Conservation (phyloP, 148 eudicot genomes). For the Drosera capensis region DNA sequence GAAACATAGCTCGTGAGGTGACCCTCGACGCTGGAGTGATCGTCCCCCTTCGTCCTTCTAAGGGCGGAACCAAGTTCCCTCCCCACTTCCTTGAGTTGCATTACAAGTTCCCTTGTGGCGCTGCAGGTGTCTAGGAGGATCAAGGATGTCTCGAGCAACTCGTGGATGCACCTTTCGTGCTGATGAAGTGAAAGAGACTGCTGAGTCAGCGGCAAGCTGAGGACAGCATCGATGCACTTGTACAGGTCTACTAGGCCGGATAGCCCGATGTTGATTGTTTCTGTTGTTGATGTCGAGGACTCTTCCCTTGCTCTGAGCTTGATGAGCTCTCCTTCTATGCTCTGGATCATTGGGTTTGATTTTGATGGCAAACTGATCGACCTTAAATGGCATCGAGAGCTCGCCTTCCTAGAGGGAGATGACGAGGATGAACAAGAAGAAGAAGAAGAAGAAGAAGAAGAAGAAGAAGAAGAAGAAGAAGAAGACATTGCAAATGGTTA, state of each 20-base stretch:
- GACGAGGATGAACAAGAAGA: not conserved
- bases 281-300: slow-evolving; percentile 14
- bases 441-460: too few relatives aligned
- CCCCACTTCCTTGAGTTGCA: slow-evolving; percentile 20
- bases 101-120: slow-evolving; percentile 14
- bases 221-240: slow-evolving; percentile 26
- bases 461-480: too few relatives aligned
- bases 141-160: slow-evolving; percentile 20
- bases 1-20: slow-evolving; percentile 11
- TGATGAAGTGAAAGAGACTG: slow-evolving; percentile 21
- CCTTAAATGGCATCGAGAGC: slow-evolving; percentile 16
- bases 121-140: slow-evolving; percentile 37
- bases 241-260: slow-evolving; percentile 26
- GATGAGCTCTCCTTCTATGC: slow-evolving; percentile 27
- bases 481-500: too few relatives aligned
- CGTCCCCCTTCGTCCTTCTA: slow-evolving; percentile 24
- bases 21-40: slow-evolving; percentile 12
- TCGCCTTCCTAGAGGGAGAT: slow-evolving; percentile 1
- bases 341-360: slow-evolving; percentile 33
- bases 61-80: slow-evolving; percentile 25
- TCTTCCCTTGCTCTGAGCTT: slow-evolving; percentile 29
- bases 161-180: slow-evolving; percentile 18
- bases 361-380: slow-evolving; percentile 44
- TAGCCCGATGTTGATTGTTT: slow-evolving; percentile 19
- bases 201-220: slow-evolving; percentile 25